Evolutionary conservation across 495 filamentous ascomycete species (phyloP).

Genomic region (Parathielavia appendiculata): DNA sequence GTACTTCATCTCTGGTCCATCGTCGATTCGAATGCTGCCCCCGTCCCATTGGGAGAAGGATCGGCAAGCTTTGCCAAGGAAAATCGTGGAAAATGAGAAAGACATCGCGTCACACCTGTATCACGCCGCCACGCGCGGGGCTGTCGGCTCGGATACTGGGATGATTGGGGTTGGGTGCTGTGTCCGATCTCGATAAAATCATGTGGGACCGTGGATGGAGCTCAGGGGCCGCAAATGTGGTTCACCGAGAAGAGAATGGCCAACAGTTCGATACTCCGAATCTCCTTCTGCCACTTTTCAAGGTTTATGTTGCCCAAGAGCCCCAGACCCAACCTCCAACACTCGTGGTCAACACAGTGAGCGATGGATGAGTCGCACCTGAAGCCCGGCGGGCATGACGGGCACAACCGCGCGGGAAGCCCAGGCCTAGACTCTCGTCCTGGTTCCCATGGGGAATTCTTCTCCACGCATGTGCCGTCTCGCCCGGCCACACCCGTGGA

Average conservation of each 20-base stretch:
- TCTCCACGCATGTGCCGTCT: conserved; percentile 27
- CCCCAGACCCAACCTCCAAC: neutral
- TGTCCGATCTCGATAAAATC: neutral
- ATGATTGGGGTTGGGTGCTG: neutral
- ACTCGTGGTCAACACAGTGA: neutral
- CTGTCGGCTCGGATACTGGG: neutral
- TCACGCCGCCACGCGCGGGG: too few species aligned
- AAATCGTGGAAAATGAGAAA: too few species aligned
- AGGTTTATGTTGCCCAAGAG: too few species aligned
- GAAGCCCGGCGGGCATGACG: conserved; percentile 15
- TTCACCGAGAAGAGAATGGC: too few species aligned
- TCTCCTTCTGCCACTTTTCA: too few species aligned
- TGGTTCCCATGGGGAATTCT: conserved; percentile 19
- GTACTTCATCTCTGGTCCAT: neutral
- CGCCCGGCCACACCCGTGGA: conserved; percentile 21
- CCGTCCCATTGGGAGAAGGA: neutral
- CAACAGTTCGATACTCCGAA: too few species aligned
- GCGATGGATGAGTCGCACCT: conserved; percentile 29
- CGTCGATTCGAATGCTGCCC: neutral
- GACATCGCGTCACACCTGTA: neutral
- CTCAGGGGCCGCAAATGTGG: neutral
- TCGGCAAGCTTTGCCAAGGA: neutral
- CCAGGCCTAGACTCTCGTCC: neutral
- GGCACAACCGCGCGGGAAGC: neutral
- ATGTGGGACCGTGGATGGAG: neutral